Evolutionary conservation across 345 rosid genomes (phyloP), one percentile per base, ranked within the genome.

Genomic region (Gossypium herbaceum): DNA sequence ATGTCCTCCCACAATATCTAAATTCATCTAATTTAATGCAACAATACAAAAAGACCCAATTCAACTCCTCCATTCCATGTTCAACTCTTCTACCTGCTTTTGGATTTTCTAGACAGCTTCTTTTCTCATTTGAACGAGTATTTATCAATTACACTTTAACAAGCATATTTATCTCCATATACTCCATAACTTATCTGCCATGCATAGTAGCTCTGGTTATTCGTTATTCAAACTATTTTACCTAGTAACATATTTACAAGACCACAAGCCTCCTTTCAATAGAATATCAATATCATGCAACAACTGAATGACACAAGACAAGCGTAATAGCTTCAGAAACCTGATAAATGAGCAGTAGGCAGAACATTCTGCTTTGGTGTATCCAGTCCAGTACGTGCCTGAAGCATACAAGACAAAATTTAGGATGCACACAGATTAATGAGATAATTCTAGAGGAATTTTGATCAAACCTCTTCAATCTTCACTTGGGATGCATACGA

Each of bases 391-490:
- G 78, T 12, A 79, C 57, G 45, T 27, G 77, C 80, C 94, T 90
- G 90, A 75, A 79, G 61, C 19, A 20, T 25, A 57, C 54, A 39
- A 68, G 25, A 68, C 10, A 72, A 16, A 60, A 25, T 65, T 75
- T 20, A 50, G 15, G 56, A 73, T 43, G 68, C 41, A 24, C 72
- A 74, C 5, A 58, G 8, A 39, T 51, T 59, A 64, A 64, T 22
- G 27, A 63, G 59, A 82, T 13, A 73, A 68, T 74, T 66, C 66
- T 43, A 45, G 52, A 29, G 9, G 29, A 15, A 52, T 68, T 48
- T 59, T 75, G 71, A 80, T 64, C 73, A 57, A 81, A 95, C 98
- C 94, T 91, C 96, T 86, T 88, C 98, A 51, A 76, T 81, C 83
- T 88, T 94, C 81, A 77, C 77, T 71, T 88, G 89, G 63, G 89